Base-by-base conservation (phyloP, 495 filamentous ascomycete genomes). In the Clavariopsis aquatica region DNA sequence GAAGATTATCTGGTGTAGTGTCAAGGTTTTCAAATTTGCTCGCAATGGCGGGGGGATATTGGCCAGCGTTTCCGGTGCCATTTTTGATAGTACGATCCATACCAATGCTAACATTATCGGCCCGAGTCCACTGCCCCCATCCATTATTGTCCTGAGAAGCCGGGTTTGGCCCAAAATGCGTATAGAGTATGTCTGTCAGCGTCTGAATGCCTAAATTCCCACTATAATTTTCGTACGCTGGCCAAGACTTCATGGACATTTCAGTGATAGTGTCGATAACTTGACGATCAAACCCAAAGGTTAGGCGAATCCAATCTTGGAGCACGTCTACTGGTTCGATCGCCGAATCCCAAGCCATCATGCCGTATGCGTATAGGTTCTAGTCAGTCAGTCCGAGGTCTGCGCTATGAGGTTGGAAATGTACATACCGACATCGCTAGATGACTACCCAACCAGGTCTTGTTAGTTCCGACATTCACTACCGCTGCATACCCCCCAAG, bases 51-150 rank as follows among this genome's bases (percentile, higher is more conserved):
- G 74, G 64, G 1, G 88, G 85, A 70, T 91, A 91, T 60, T 89
- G 86, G 9, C 86, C 85, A 0, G 86, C 75, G 65, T 77, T 83
- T 3, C 84, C 83, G 1, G 88, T 90, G 17, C 87, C 88, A 56
- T 85, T 90, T 47, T 66, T 71, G 0, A 89, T 82, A 0, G 87
- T 89, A 23, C 88, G 82, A 70, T 91, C 88, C 87, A 90, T 90
- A 20, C 87, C 88, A 62, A 91, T 85, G n/a, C 74, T 70, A 15
- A 71, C 59, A 4, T 67, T 52, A 65, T 87, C 83, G 7, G 87
- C 86, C 20, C 87, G 83, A 1, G 87, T 90, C 88, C 88, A 91
- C 66, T 89, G 86, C 10, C 87, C 87, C 82, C 84, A 90, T 12
- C 82, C 80, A 71, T 89, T 91, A 63, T 79, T 77, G 69, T 91